These are phyloP conservation scores for Fusarium luffae DNA, from an alignment of 2,329 filamentous ascomycete species.

Conservation along the genomic window DNA sequence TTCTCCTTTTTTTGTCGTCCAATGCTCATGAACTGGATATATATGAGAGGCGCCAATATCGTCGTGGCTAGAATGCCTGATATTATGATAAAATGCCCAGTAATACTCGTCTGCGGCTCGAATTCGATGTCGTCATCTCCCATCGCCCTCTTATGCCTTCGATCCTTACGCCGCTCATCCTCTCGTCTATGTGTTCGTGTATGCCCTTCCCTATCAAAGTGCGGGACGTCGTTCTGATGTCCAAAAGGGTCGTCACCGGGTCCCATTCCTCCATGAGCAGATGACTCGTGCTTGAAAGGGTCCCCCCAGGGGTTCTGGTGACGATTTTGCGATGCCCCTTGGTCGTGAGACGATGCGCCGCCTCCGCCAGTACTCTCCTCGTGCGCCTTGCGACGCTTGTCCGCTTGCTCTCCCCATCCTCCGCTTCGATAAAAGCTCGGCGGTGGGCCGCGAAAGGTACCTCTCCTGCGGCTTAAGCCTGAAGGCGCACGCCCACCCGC, in stretches of 20 bases:
- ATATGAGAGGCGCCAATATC: constrained; percentile 57
- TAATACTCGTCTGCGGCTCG: constrained; percentile 56
- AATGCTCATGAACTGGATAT: constrained; percentile 54
- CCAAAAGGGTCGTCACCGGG: constrained; percentile 64
- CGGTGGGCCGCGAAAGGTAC: constrained; percentile 84
- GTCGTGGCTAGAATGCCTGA: constrained; percentile 59
- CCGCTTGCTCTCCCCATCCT: constrained; percentile 75
- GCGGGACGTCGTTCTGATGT: constrained; percentile 68
- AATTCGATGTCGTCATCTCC: constrained; percentile 52
- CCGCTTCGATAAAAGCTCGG: constrained; percentile 88
- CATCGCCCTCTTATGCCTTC: constrained; percentile 54
- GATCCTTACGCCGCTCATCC: constrained; percentile 58
- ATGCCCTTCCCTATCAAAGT: constrained; percentile 83
- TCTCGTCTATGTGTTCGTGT: constrained; percentile 76
- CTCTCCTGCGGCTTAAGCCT: constrained; percentile 80
- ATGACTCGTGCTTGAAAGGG: constrained; percentile 30
- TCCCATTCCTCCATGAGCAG: constrained; percentile 63
- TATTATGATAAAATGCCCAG: constrained; percentile 63
- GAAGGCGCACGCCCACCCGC: constrained; percentile 82
- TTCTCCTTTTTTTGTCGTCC: constrained; percentile 45
- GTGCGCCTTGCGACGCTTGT: constrained; percentile 68
- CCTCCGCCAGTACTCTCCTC: constrained; percentile 54
- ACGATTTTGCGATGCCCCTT: constrained; percentile 16
- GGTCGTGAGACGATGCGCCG: constrained; percentile 24
- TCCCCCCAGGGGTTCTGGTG: constrained; percentile 42